A percentile compares a stretch with the other conserved stretches of the same genome.
Evolutionary conservation across 2,329 filamentous ascomycete genomes (phyloP).

Genomic region (Paecilomyces niveus): DNA sequence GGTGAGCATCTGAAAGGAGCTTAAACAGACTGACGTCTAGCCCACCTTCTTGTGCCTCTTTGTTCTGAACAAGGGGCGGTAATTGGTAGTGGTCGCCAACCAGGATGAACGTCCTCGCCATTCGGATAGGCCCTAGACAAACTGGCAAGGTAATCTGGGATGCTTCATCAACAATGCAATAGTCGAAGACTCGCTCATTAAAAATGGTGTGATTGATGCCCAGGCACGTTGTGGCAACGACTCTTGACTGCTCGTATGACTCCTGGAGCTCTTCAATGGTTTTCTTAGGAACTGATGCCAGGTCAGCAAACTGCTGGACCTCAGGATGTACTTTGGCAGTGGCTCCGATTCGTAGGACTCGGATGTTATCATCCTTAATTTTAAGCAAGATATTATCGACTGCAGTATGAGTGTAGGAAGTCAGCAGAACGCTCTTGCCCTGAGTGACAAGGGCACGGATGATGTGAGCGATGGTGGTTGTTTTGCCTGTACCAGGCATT

Average conservation of each 20-base stretch:
- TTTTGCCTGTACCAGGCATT: conserved; percentile 98
- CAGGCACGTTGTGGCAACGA: conserved; percentile 92
- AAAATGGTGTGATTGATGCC: conserved; percentile 87
- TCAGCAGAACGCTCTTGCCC: conserved; percentile 85
- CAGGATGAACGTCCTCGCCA: conserved; percentile 87
- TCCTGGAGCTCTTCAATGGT: conserved; percentile 77
- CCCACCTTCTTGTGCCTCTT: conserved; percentile 75
- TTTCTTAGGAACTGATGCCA: conserved; percentile 66
- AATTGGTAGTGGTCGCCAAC: conserved; percentile 97
- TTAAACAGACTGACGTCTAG: conserved; percentile 93
- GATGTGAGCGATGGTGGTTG: conserved; percentile 95
- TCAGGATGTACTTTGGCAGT: conserved; percentile 80
- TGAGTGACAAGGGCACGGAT: conserved; percentile 83
- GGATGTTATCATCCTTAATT: conserved; percentile 68
- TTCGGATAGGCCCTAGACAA: conserved; percentile 85
- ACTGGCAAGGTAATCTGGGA: conserved; percentile 96
- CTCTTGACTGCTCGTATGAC: conserved; percentile 75
- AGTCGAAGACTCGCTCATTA: conserved; percentile 83
- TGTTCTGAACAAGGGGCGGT: conserved; percentile 88
- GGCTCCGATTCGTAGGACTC: conserved; percentile 78
- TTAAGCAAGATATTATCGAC: conserved; percentile 98
- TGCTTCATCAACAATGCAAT: conserved; percentile 96
- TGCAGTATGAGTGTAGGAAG: conserved; percentile 94
- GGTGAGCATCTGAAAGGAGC: conserved; percentile 80
- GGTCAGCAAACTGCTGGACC: conserved; percentile 74